A percentile compares a stretch with the other conserved stretches of the same genome.
Evolutionary conservation across 2,329 filamentous ascomycete genomes (phyloP).

Genomic region (Aspergillus flavus): DNA sequence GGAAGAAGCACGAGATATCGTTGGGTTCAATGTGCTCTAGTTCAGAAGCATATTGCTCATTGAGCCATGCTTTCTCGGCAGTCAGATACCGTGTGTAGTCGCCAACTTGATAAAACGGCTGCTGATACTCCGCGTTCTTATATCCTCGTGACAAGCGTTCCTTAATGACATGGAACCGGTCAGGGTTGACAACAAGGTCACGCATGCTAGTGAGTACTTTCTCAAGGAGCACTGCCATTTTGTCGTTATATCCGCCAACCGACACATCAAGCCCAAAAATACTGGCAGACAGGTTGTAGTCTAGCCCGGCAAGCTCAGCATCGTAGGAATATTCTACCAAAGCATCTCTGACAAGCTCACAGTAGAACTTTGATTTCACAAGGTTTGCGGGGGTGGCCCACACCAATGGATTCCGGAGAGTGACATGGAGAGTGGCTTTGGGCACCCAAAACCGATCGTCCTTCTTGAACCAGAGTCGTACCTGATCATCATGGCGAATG

Average conservation of each 20-base stretch:
- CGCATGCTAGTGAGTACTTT: conserved; percentile 84
- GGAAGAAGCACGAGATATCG: conserved; percentile 75
- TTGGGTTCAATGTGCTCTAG: conserved; percentile 73
- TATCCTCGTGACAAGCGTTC: conserved; percentile 76
- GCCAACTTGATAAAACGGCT: conserved; percentile 85
- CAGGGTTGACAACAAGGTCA: conserved; percentile 79
- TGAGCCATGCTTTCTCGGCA: conserved; percentile 73
- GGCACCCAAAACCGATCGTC: conserved; percentile 99
- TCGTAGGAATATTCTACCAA: conserved; percentile 94
- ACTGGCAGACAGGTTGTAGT: conserved; percentile 76
- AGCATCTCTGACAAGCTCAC: conserved; percentile 83
- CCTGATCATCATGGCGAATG: conserved; percentile 78
- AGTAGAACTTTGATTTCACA: conserved; percentile 78
- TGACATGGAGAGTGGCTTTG: conserved; percentile 84
- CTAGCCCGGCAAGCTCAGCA: conserved; percentile 85
- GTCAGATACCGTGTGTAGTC: conserved; percentile 81
- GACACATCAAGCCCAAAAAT: conserved; percentile 74
- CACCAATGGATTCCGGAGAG: conserved; percentile 76
- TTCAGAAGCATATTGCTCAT: conserved; percentile 78
- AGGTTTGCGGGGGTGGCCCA: conserved; percentile 75
- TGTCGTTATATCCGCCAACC: conserved; percentile 93
- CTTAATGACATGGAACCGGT: conserved; percentile 88
- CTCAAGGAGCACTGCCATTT: conserved; percentile 85
- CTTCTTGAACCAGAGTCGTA: conserved; percentile 95
- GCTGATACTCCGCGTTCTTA: conserved; percentile 84